Evolutionary conservation across 1,284 basidiomycete species (phyloP), one percentile per base, ranked within the genome.

Genomic region (Golubevia sp.): DNA sequence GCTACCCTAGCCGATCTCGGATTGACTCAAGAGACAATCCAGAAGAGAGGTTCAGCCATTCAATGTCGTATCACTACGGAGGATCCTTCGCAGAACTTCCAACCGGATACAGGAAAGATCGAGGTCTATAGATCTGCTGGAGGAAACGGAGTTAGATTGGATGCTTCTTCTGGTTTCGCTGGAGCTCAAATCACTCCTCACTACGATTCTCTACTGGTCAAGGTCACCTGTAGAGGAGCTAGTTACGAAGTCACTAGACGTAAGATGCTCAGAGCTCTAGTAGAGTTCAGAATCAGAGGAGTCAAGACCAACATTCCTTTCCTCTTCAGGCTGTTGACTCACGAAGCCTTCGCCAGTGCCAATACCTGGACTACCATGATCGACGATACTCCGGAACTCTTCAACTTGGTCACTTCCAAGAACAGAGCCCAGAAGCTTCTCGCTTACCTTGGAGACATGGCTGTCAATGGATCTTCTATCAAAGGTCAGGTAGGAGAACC

Each of bases 21-120:
- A 63, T 87, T 99, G 58, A 93, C 92, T n/a, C 97, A 99, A 85
- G 93, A 97, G 56, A 92, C 93, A 58, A 94, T 99, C 84, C 92
- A 91, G 71, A 94, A 94, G 86, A 92, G 97, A 66, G 97, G 97
- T 49, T 97, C 93, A 82, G 96, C 97, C 11, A 99, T 99, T 72
- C 97, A 99, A 84, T 97, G 94, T 85, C 94, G 97, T 87, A 90
- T 99, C 85, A 99, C 97, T 51, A 99, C 97, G n/a, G 97, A 99
- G 86, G 96, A 99, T 85, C 90, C 97, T 7, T 89, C 92, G 24
- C 84, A 88, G 61, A 88, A 87, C 83, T 99, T 99, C 92, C 94
- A 97, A 85, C 97, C 97, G 38, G 97, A 99, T 85, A 98, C 94
- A 2, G 97, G 97, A 70, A 97, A 98, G 86, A 99, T 99, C 75